Evolutionary conservation across 306 rosid genomes (phyloP), one percentile per base, ranked within the genome.

Genomic region (Astragalus membranaceus): DNA sequence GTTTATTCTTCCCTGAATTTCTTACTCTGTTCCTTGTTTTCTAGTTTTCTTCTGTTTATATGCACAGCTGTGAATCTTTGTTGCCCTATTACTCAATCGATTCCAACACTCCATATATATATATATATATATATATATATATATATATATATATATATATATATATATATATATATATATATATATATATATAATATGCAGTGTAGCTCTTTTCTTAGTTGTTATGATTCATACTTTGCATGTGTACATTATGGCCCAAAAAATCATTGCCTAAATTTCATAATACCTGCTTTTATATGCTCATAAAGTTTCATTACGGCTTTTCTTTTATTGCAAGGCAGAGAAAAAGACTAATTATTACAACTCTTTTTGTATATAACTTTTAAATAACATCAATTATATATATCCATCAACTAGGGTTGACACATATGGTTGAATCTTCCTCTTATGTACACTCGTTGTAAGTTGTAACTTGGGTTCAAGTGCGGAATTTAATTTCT

Each of bases 241-340:
- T 75, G 49, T 60, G 50, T 44, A 9, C 54, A 66, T 67, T 44
- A 52, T 75, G 73, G 33, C 81, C 81, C 37, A 59, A 0, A 65
- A 70, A 60, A 70, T 74, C 53, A 52, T 56, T 75, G 69, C 79
- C 78, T 70, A 66, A 13, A 61, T 67, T 70, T 75, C 83, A 75
- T 55, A 12, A 64, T 35, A 26, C 26, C 5, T 16, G 5, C 65
- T 59, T 64, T 37, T n/a, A 6, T 14, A 65, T 46, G 14, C 16
- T 26, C 51, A 41, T 41, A 32, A 67, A 61, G 36, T 23, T 33
- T 41, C 30, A 10, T 53, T 12, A 35, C 6, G 26, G 8, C 74
- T 68, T 68, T 74, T 64, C 74, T 82, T 56, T 48, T 16, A 49
- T 39, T 47, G 23, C 74, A 81, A 73, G 67, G 13, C 70, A 49